Percentiles rank a stretch among this genome's conserved stretches.
Conservation (phyloP, 2,329 filamentous ascomycete genomes). For the Cladophialophora immunda region DNA sequence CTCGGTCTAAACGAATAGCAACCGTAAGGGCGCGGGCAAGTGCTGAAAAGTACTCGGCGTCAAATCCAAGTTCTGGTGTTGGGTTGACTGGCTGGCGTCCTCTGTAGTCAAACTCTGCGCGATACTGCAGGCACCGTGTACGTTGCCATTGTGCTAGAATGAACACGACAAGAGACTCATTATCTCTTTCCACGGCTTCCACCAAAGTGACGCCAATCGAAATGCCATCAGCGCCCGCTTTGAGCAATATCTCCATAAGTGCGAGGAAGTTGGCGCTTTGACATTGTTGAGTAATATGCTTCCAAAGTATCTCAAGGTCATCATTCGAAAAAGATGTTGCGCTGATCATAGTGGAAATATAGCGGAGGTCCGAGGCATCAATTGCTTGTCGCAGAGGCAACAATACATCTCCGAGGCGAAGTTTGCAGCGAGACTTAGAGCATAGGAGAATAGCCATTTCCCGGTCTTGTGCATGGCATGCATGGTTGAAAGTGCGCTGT, state of each 20-base stretch:
- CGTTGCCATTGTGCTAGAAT: constrained; percentile 16
- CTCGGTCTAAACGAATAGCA: constrained; percentile 9
- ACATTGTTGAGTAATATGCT: constrained; percentile 3
- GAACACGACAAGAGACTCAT: constrained; percentile 8
- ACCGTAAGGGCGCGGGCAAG: constrained; percentile 11
- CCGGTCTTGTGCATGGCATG: constrained; percentile 14
- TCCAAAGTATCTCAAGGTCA: constrained; percentile 20
- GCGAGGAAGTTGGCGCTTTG: neutral
- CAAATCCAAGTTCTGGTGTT: neutral
- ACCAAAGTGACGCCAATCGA: constrained; percentile 13
- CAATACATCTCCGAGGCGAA: constrained; percentile 10
- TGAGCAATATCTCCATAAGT: constrained; percentile 7
- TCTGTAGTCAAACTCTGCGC: constrained; percentile 19
- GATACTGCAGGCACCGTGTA: constrained; percentile 3
- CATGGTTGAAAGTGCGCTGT: constrained; percentile 23
- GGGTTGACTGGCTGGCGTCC: neutral
- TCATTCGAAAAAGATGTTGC: constrained; percentile 4
- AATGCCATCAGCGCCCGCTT: constrained; percentile 13
- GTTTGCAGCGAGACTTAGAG: constrained; percentile 10
- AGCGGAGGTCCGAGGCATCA: constrained; percentile 10
- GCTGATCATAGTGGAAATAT: constrained; percentile 1
- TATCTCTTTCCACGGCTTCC: neutral
- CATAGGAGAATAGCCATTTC: constrained; percentile 13
- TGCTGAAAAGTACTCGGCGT: constrained; percentile 10
- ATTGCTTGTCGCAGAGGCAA: constrained; percentile 13